A percentile compares a stretch with the other conserved stretches of the same genome.
These are phyloP conservation scores for Aspergillus chevalieri DNA, from an alignment of 2,329 filamentous ascomycete genomes.

Conservation along the genomic window DNA sequence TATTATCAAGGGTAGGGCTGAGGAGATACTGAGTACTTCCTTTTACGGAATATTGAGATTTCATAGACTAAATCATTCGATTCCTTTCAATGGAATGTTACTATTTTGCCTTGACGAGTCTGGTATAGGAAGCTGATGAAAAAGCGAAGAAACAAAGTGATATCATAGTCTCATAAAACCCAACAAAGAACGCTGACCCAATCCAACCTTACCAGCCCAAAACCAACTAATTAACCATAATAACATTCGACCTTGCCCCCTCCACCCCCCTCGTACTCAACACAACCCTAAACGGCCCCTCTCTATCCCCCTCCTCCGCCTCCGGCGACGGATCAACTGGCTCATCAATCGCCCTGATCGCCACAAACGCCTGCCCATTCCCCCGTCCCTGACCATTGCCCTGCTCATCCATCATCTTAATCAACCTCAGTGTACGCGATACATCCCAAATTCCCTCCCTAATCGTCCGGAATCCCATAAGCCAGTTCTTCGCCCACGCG, in stretches of 20 bases:
- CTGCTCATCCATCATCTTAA: constrained; percentile 4
- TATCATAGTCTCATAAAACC: no score
- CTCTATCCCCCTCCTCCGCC: background rate
- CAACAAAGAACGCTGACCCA: no score
- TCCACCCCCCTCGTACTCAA: background rate
- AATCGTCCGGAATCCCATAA: constrained; percentile 2
- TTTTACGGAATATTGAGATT: no score
- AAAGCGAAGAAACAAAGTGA: no score
- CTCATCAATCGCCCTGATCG: constrained; percentile 3
- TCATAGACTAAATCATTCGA: no score
- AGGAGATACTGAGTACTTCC: no score
- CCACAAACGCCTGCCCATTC: constrained; percentile 1
- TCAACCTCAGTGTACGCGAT: constrained; percentile 2
- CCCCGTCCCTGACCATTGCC: background rate
- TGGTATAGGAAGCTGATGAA: no score
- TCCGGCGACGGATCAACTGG: background rate
- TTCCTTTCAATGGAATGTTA: no score
- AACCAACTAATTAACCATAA: background rate
- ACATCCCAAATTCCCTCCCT: constrained; percentile 9
- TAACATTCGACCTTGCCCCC: background rate
- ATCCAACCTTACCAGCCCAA: no score
- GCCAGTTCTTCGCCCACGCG: constrained; percentile 6
- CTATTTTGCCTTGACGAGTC: no score
- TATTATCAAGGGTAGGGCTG: no score
- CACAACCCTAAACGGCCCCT: background rate